Evolutionary conservation across 2,329 filamentous ascomycete species (phyloP).

Genomic region (Mycocentrospora acerina): DNA sequence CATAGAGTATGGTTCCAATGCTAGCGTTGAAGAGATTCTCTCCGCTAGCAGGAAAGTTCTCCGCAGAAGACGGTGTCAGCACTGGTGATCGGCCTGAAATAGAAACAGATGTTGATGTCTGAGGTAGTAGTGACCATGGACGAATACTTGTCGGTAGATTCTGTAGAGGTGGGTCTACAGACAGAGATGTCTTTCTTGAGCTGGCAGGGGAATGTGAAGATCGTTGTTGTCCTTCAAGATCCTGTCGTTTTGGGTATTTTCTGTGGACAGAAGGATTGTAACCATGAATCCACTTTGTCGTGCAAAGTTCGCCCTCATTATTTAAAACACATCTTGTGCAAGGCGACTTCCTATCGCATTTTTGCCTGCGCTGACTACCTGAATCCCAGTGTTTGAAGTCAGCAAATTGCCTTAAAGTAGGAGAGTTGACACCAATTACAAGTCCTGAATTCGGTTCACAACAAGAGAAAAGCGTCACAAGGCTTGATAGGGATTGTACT

Average conservation of each 20-base stretch:
- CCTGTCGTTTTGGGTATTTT: constrained; percentile 22
- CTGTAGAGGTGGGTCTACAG: constrained; percentile 8
- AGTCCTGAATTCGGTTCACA: too few species aligned
- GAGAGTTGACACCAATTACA: too few species aligned
- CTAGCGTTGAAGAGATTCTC: constrained; percentile 26
- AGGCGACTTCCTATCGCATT: constrained; percentile 34
- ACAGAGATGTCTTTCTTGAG: constrained; percentile 11
- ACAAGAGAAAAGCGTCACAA: too few species aligned
- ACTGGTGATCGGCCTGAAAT: too few species aligned
- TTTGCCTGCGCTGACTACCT: constrained; percentile 27
- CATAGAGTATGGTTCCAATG: constrained; percentile 24
- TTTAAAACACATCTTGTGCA: constrained; percentile 33
- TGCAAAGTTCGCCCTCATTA: constrained; percentile 35
- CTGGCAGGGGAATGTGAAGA: constrained; percentile 6
- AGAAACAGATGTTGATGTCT: background rate
- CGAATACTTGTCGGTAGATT: constrained; percentile 3
- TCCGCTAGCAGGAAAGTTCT: constrained; percentile 7
- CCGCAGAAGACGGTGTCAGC: too few species aligned
- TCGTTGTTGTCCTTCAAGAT: background rate
- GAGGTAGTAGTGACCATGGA: background rate
- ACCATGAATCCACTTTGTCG: constrained; percentile 33
- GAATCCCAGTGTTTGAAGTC: background rate
- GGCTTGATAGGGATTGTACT: constrained; percentile 1
- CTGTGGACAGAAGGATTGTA: constrained; percentile 36
- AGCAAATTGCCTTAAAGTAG: background rate